Evolutionary conservation across 1,139 yeast species (phyloP).

Genomic region (Hyphopichia khmerensis): DNA sequence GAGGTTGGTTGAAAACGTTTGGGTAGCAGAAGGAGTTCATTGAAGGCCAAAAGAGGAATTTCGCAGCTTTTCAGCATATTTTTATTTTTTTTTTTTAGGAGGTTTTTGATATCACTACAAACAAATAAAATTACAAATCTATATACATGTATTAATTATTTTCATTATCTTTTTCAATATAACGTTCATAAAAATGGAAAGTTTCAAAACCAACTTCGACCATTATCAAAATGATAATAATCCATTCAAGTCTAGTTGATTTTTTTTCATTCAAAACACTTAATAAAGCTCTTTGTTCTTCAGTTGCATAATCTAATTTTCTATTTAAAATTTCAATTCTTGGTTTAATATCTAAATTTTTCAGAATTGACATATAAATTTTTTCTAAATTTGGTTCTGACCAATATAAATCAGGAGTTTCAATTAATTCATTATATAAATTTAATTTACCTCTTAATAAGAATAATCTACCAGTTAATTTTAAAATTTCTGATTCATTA

Average conservation of each 20-base stretch:
- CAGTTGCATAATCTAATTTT: slow-evolving; percentile 86
- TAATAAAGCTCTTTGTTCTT: slow-evolving; percentile 77
- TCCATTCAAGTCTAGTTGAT: slow-evolving; percentile 80
- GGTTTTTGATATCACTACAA: no score
- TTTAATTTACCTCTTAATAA: slow-evolving; percentile 78
- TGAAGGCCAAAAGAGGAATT: not conserved
- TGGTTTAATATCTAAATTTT: slow-evolving; percentile 70
- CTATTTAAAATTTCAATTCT: slow-evolving; percentile 78
- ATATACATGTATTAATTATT: not conserved
- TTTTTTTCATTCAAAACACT: slow-evolving; percentile 75
- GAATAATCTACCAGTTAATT: slow-evolving; percentile 71
- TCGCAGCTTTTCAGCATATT: not conserved
- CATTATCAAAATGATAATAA: slow-evolving; percentile 76
- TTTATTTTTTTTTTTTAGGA: no score
- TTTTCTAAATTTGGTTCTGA: slow-evolving; percentile 81
- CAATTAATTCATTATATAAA: slow-evolving; percentile 83
- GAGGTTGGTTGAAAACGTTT: no score
- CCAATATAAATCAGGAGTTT: slow-evolving; percentile 93
- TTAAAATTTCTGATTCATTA: slow-evolving; percentile 62
- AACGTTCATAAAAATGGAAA: slow-evolving; percentile 45
- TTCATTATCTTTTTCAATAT: slow-evolving; percentile 5
- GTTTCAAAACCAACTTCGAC: slow-evolving; percentile 82
- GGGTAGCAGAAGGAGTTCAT: not conserved
- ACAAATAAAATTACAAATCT: no score
- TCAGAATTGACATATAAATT: slow-evolving; percentile 69